Percentiles rank a stretch among this genome's conserved stretches.
phyloP scores from a whole-genome alignment of 768 basidiomycete genomes.

The Daedaleopsis sinensis region DNA sequence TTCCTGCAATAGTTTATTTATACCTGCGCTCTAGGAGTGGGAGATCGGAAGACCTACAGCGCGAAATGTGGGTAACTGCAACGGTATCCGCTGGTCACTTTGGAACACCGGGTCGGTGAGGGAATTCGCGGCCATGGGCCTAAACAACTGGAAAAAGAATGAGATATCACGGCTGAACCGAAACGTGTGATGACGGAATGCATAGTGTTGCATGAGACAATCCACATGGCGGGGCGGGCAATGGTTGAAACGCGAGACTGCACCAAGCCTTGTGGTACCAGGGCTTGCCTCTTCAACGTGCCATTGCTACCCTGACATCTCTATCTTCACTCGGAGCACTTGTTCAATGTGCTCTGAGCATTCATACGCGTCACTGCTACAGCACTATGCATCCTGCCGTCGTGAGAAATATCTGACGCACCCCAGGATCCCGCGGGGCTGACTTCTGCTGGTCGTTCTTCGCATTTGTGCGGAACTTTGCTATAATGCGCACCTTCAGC shows the following conservation, averaged over 20 bases:
- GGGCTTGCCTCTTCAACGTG: too few species aligned
- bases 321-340: too few species aligned
- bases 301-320: too few species aligned
- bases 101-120: constrained; percentile 47
- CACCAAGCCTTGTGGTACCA: background rate
- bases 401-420: background rate
- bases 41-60: constrained; percentile 37
- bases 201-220: background rate
- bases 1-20: constrained; percentile 29
- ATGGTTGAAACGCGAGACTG: background rate
- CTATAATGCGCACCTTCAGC: background rate
- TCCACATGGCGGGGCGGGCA: too few species aligned
- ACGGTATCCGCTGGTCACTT: constrained; percentile 36
- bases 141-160: constrained; percentile 41
- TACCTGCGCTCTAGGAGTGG: too few species aligned
- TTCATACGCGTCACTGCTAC: too few species aligned
- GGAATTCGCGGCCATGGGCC: constrained; percentile 41
- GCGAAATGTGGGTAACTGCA: constrained; percentile 45
- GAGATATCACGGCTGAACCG: background rate
- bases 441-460: constrained; percentile 5
- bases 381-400: background rate
- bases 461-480: constrained; percentile 14
- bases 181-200: too few species aligned
- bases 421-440: constrained; percentile 14
- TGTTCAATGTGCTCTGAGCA: too few species aligned